Percentiles rank a stretch among this genome's conserved stretches.
These are phyloP conservation scores for Candida orba DNA, from an alignment of 805 yeast species.

Conservation along the genomic window DNA sequence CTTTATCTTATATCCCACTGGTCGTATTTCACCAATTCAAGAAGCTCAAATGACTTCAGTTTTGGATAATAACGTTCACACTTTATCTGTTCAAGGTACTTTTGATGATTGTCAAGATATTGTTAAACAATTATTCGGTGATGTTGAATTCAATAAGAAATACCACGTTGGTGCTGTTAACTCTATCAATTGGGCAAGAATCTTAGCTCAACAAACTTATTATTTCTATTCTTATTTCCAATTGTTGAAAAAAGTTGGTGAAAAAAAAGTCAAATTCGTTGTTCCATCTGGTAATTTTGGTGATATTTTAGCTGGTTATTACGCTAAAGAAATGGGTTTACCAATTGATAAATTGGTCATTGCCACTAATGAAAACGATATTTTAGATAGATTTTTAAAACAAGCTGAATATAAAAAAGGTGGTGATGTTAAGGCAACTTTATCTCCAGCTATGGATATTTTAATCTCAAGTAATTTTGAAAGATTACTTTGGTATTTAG, in stretches of 20 bases:
- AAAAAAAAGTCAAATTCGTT: slow-evolving; percentile 63
- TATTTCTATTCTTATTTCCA: slow-evolving; percentile 90
- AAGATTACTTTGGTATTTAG: slow-evolving; percentile 91
- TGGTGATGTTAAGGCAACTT: slow-evolving; percentile 73
- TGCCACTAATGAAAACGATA: slow-evolving; percentile 95
- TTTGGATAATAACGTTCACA: slow-evolving; percentile 85
- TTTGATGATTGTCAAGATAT: slow-evolving; percentile 98
- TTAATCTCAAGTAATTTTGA: slow-evolving; percentile 93
- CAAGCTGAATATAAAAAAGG: slow-evolving; percentile 79
- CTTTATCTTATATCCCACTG: slow-evolving; percentile 93
- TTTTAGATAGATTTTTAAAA: slow-evolving; percentile 85
- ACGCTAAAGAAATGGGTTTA: slow-evolving; percentile 91
- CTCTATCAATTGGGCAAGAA: slow-evolving; percentile 98
- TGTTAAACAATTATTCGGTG: slow-evolving; percentile 90
- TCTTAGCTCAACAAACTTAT: slow-evolving; percentile 94
- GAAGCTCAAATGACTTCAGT: slow-evolving; percentile 99
- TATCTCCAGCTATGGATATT: slow-evolving; percentile 98
- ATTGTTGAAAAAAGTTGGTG: slow-evolving; percentile 36
- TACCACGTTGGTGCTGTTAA: slow-evolving; percentile 97
- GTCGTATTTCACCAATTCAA: slow-evolving; percentile 95
- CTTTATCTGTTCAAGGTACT: slow-evolving; percentile 90
- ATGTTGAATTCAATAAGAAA: slow-evolving; percentile 74
- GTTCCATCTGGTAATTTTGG: slow-evolving; percentile 99
- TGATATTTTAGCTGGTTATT: slow-evolving; percentile 94
- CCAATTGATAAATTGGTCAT: slow-evolving; percentile 82